phyloP scores from a whole-genome alignment of 2,329 filamentous ascomycete genomes.

The Fusarium pseudonygamai region DNA sequence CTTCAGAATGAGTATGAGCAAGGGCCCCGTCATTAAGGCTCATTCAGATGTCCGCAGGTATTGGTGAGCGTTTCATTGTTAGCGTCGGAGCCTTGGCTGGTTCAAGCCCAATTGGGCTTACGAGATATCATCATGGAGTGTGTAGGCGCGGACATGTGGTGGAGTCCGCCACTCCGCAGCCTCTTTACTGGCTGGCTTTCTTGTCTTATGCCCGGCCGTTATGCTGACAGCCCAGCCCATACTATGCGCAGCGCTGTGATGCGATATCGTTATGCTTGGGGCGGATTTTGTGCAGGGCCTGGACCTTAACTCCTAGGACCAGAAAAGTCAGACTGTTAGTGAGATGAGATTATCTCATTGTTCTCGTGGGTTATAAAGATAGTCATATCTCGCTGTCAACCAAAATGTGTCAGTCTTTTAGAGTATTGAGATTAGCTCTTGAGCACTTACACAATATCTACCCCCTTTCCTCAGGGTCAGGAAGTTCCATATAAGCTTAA shows the following conservation, averaged over 20 bases:
- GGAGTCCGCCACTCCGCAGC: constrained; percentile 37
- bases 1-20: neutral
- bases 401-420: constrained; percentile 4
- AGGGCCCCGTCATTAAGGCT: constrained; percentile 12
- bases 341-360: constrained; percentile 5
- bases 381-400: constrained; percentile 9
- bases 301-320: constrained; percentile 31
- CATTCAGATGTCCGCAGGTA: constrained; percentile 25
- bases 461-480: neutral
- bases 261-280: constrained; percentile 8
- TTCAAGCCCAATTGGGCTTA: constrained; percentile 38
- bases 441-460: constrained; percentile 5
- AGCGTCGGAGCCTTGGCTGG: constrained; percentile 35
- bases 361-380: constrained; percentile 34
- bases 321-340: constrained; percentile 14
- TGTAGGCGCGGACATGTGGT: constrained; percentile 37
- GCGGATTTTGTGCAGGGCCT: constrained; percentile 35
- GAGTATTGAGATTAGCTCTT: constrained; percentile 14
- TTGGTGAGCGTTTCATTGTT: constrained; percentile 17
- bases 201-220: constrained; percentile 22
- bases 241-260: constrained; percentile 4
- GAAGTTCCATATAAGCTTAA: constrained; percentile 26
- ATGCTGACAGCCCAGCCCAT: constrained; percentile 26
- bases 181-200: constrained; percentile 1
- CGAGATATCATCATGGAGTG: constrained; percentile 29